Evolutionary conservation across 306 rosid species (phyloP), one percentile per base, ranked within the genome.

Genomic region (Cucumis hystrix): DNA sequence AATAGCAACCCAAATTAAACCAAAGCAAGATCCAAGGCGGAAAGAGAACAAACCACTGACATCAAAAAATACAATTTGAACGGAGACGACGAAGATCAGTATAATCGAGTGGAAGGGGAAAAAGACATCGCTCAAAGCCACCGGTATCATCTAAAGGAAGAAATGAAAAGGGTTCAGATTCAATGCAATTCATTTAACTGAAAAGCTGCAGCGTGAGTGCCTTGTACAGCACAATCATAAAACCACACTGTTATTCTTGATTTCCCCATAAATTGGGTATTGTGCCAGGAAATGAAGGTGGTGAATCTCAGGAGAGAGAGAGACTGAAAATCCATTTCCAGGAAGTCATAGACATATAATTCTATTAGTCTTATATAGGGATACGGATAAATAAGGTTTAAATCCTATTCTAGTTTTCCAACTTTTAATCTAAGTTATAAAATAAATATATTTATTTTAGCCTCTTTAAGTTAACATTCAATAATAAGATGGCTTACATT

Each of bases 61-160:
- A 16, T 94, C 97, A 78, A 90, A 94, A 25, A 90, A 79, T 55
- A 86, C 82, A 71, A 92, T 90, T 79, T 94, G 98, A 68, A 84
- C 76, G 77, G 92, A 82, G 67, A 87, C 80, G 71, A 92, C 16
- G 77, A 85, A 86, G 5, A 96, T 89, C 58, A 94, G 58, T 9
- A 94, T 57, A 81, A 94, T 96, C 47, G 98, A 96, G 80, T 94
- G 96, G 30, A 12, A 14, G 51, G 98, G 90, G 81, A 94, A 94
- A 66, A 96, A 92, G n/a, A 94, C 97, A 82, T 94, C 98, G 64
- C 90, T 94, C 78, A 90, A 87, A 20, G 97, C 98, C 25, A 94
- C 96, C 0, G 98, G 98, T 81, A 92, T 94, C 98, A 92, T 94
- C 98, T 94, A 87, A 71, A 83, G 16, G 51, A 37, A 81, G 63